Base-by-base conservation (phyloP, 2,329 filamentous ascomycete species). In the Fusarium chaquense region DNA sequence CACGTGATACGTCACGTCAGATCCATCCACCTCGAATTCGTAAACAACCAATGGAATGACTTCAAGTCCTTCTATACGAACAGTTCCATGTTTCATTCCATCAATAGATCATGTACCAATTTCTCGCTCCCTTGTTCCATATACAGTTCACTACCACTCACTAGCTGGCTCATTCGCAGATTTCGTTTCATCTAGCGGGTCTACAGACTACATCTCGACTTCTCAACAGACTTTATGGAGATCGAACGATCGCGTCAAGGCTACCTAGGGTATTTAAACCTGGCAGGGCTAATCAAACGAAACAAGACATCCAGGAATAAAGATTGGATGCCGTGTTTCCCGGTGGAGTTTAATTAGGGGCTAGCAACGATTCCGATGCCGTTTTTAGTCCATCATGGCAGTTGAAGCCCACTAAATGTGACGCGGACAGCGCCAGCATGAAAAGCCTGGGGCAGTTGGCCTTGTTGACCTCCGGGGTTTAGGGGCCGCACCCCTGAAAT, bases 311-410 rank as follows among this genome's bases (percentile, higher is more conserved):
- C 30, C 58, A 30, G 35, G 36, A 49, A 24, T 50, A 58, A 54
- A 58, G 64, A 71, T 69, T 70, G 68, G 68, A 54, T 35, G 62
- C 43, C n/a, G 40, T 59, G 51, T 40, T 45, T 53, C 26, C 11
- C 40, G 40, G 68, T 71, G 64, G 66, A 38, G 53, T 43, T 55
- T 40, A 54, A 58, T 69, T 56, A 70, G 68, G 68, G 68, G 68
- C 45, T 69, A 69, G 40, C 49, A 52, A 52, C 24, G 35, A 52
- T 41, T 46, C 40, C 58, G 62, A 56, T 74, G 67, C 72, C 63
- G 65, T 72, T 72, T 74, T 72, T 74, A 74, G 68, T 65, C 26
- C 59, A 30, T 36, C 32, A 60, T 65, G 64, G 62, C 67, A 70
- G 62, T 67, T 65, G 52, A 35, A 62, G 53, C 33, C 71, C 69